Percentiles rank a stretch among this genome's conserved stretches.
Evolutionary conservation across 805 yeast genomes (phyloP).

Genomic region (Cyberlindnera maclurae): DNA sequence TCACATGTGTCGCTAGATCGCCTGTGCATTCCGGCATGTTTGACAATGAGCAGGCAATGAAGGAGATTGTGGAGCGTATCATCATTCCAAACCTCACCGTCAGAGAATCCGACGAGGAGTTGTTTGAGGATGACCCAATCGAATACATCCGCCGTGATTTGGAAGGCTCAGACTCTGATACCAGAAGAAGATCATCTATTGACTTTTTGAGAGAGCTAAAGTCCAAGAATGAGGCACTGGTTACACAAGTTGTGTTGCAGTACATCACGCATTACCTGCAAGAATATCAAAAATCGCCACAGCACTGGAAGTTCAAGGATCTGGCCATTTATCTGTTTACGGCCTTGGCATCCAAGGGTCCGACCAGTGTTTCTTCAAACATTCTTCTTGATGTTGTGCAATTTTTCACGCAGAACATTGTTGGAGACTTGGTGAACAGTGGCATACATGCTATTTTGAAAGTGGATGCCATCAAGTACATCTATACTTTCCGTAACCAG

Average conservation of each 20-base stretch:
- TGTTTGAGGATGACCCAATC: conserved; percentile 95
- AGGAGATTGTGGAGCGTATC: conserved; percentile 73
- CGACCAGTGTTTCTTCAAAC: conserved; percentile 80
- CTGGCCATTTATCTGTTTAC: conserved; percentile 80
- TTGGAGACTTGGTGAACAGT: conserved; percentile 64
- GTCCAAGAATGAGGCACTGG: conserved; percentile 63
- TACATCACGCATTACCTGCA: conserved; percentile 64
- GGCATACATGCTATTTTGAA: conserved; percentile 68
- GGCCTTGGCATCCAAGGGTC: conserved; percentile 86
- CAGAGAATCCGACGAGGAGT: conserved; percentile 83
- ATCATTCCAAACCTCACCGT: conserved; percentile 83
- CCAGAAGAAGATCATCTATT: conserved; percentile 88
- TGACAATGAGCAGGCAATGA: conserved; percentile 52
- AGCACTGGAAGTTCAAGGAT: conserved; percentile 81
- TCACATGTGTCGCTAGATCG: conserved; percentile 73
- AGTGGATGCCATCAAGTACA: conserved; percentile 89
- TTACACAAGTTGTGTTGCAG: conserved; percentile 66
- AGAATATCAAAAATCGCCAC: conserved; percentile 35
- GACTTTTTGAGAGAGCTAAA: conserved; percentile 85
- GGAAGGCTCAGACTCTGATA: conserved; percentile 91
- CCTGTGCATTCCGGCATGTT: conserved; percentile 63
- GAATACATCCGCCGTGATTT: conserved; percentile 87
- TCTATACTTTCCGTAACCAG: conserved; percentile 87
- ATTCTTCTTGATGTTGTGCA: conserved; percentile 76
- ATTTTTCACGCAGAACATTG: conserved; percentile 76